These are phyloP conservation scores for Cercospora citrullina DNA, from an alignment of 2,329 filamentous ascomycete species.

Conservation along the genomic window DNA sequence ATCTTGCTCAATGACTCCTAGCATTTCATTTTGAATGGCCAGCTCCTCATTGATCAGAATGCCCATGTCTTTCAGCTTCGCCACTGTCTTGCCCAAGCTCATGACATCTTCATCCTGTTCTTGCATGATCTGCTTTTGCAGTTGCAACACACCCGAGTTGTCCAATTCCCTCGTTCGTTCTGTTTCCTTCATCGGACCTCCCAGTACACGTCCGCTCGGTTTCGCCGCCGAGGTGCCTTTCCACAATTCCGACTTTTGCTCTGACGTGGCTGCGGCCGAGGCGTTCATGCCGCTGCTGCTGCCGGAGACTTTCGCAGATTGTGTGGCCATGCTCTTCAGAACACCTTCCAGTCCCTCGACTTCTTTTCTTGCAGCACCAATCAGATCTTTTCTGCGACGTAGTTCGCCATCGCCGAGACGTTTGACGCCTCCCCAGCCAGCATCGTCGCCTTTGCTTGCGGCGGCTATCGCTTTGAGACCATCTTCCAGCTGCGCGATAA, in stretches of 20 bases:
- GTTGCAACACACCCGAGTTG: conserved; percentile 69
- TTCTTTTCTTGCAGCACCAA: conserved; percentile 70
- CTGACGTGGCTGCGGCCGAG: conserved; percentile 39
- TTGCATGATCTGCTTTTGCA: conserved; percentile 72
- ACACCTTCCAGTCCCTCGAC: conserved; percentile 73
- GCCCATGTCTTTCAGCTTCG: conserved; percentile 75
- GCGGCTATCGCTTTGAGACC: conserved; percentile 54
- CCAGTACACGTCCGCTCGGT: conserved; percentile 65
- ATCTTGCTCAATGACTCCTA: conserved; percentile 67
- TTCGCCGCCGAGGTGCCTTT: conserved; percentile 34
- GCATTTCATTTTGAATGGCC: conserved; percentile 68
- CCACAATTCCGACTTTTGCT: conserved; percentile 41
- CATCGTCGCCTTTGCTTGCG: conserved; percentile 40
- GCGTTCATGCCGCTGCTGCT: conserved; percentile 22
- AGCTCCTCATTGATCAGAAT: conserved; percentile 74
- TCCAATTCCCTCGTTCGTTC: conserved; percentile 74
- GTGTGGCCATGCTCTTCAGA: conserved; percentile 62
- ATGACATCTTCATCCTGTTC: conserved; percentile 75
- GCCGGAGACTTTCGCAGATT: conserved; percentile 39
- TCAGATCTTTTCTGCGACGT: conserved; percentile 67
- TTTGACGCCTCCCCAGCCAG: conserved; percentile 44
- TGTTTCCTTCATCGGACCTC: conserved; percentile 69
- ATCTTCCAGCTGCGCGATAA: conserved; percentile 65
- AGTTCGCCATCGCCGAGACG: conserved; percentile 72
- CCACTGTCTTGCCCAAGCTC: conserved; percentile 66